These are phyloP conservation scores for Coix lacrymajobi DNA, from an alignment of 176 grass and related monocot species.

Conservation along the genomic window DNA sequence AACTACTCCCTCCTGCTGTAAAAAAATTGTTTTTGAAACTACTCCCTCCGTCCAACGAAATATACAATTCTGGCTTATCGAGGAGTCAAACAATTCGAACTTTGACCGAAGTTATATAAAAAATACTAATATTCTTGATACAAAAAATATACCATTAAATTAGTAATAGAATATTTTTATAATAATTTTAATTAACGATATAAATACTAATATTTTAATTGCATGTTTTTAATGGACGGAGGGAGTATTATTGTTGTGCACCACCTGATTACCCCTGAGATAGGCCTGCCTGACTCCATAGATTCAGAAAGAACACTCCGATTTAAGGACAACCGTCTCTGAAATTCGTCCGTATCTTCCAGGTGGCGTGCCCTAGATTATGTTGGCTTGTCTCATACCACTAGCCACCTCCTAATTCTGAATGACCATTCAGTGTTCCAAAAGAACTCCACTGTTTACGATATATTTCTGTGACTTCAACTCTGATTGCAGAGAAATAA, in stretches of 20 bases:
- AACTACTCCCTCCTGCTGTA: too few relatives aligned
- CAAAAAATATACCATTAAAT: too few relatives aligned
- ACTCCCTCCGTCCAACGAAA: too few relatives aligned
- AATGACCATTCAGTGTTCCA: background rate
- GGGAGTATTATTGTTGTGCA: background rate
- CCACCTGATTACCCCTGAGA: background rate
- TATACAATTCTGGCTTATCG: too few relatives aligned
- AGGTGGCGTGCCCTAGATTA: background rate
- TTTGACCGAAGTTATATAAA: too few relatives aligned
- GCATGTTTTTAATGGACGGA: too few relatives aligned
- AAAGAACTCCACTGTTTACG: background rate
- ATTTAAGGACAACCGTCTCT: background rate
- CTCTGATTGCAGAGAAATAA: background rate
- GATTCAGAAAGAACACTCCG: background rate
- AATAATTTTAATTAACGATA: too few relatives aligned
- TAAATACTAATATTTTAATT: too few relatives aligned
- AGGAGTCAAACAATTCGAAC: too few relatives aligned
- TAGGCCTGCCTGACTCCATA: background rate
- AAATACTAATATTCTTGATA: too few relatives aligned
- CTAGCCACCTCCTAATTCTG: background rate
- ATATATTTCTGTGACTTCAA: background rate
- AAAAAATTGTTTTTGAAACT: too few relatives aligned
- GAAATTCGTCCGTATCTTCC: background rate
- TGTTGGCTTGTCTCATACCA: background rate
- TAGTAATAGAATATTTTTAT: too few relatives aligned